Conservation (phyloP, 2,329 filamentous ascomycete species). For the Alternaria infectoria region DNA sequence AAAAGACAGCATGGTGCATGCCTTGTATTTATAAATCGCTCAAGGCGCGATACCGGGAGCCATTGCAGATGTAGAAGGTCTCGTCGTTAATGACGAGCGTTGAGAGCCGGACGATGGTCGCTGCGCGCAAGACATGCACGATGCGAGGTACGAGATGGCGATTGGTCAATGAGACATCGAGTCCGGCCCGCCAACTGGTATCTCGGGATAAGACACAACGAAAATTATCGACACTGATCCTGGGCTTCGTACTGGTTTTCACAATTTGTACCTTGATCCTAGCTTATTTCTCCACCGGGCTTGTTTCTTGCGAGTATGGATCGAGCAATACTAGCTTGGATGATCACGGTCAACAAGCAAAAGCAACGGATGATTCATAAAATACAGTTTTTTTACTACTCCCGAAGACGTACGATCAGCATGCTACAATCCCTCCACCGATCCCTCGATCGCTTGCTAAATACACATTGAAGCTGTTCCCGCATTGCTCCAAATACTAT, state of each 20-base stretch:
- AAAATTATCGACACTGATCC: neutral
- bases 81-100: conserved; percentile 14
- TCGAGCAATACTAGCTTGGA: neutral
- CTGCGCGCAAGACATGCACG: conserved; percentile 21
- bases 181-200: neutral
- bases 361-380: neutral
- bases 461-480: conserved; percentile 3
- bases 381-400: neutral
- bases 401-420: neutral
- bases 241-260: neutral
- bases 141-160: conserved; percentile 9
- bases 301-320: neutral
- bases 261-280: neutral
- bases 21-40: conserved; percentile 17
- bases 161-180: conserved; percentile 17
- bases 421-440: neutral
- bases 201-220: neutral
- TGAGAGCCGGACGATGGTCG: conserved; percentile 7
- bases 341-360: neutral
- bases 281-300: neutral
- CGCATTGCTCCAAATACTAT: conserved; percentile 7
- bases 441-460: neutral
- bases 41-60: conserved; percentile 7
- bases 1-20: conserved; percentile 31
- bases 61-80: conserved; percentile 30